Base-by-base conservation (phyloP, 108 stramenopile genomes). In the Mediolabrus comicus region DNA sequence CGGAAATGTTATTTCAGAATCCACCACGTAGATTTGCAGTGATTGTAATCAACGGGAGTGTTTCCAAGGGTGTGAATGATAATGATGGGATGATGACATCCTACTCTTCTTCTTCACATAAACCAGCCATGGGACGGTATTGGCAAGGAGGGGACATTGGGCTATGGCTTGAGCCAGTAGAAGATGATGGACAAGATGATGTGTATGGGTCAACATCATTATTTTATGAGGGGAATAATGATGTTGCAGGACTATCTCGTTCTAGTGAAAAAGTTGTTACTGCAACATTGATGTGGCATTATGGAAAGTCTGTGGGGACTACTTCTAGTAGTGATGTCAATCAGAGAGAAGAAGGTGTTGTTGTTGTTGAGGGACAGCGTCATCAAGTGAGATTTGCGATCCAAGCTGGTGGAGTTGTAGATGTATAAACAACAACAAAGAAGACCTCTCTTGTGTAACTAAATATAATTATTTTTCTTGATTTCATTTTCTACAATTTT, bases 131-230 rank as follows among this genome's bases (percentile, higher is more conserved):
- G 77, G 77, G 77, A 25, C 56, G 64, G n/a, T 78, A 71, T 62
- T 78, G 77, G 77, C 77, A 66, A n/a, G 69, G 59, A 22, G 66
- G 69, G n/a, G 77, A 78, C 22, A 43, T 78, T 35, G 69, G 77
- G 11, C 12, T 78, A 28, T 78, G 77, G 77, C 32, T 78, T 17
- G 77, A 78, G 26, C 65, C 54, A 35, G 63, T 55, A 2, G 43
- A 59, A 0, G 28, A 32, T 54, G 12, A 30, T 16, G 52, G 41
- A 0, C 10, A 51, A 9, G 46, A 29, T 52, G 16, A 1, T 25
- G 3, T 3, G 17, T 27, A 4, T 33, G 19, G 30, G 22, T 4
- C 19, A 22, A 49, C 46, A n/a, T 33, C 33, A 33, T 57, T 69
- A 56, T 53, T 58, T 28, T 46, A 61, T 59, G 65, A 65, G 12